A percentile compares a stretch with the other conserved stretches of the same genome.
Evolutionary conservation across 768 basidiomycete genomes (phyloP).

Genomic region (Psilocybe tampanensis): DNA sequence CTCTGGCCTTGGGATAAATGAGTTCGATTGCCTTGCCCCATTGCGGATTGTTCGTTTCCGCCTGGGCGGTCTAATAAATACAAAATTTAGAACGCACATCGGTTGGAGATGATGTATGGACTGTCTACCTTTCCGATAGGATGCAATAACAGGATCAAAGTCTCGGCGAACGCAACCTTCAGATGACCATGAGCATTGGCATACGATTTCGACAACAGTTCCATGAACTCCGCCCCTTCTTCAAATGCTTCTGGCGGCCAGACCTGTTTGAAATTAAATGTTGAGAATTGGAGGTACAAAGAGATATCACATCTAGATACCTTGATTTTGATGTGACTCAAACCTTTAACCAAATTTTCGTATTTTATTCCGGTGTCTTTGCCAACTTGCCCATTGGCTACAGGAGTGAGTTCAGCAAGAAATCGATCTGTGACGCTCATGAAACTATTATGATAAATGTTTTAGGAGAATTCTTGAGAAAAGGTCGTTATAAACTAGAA

Average conservation of each 20-base stretch:
- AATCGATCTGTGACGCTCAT: constrained; percentile 93
- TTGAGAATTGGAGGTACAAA: neutral
- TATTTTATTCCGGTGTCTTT: constrained; percentile 83
- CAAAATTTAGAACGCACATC: constrained; percentile 5
- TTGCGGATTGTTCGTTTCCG: constrained; percentile 92
- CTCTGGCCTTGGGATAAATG: constrained; percentile 79
- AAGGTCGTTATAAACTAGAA: no score
- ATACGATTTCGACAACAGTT: constrained; percentile 81
- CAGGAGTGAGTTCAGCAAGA: constrained; percentile 73
- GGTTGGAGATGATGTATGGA: neutral
- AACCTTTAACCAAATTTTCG: constrained; percentile 81
- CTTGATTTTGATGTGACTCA: constrained; percentile 84
- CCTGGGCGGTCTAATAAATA: constrained; percentile 76
- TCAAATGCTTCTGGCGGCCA: constrained; percentile 95
- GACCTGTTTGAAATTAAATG: constrained; percentile 52
- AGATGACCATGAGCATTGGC: constrained; percentile 82
- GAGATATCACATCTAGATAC: constrained; percentile 33
- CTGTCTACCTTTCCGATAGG: constrained; percentile 79
- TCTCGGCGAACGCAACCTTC: constrained; percentile 86
- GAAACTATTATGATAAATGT: constrained; percentile 52
- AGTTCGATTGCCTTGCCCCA: constrained; percentile 92
- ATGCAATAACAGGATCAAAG: constrained; percentile 74
- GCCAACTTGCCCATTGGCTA: constrained; percentile 72
- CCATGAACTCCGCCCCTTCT: constrained; percentile 90
- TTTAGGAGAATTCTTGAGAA: neutral